Evolutionary conservation across 345 rosid species (phyloP).

Genomic region (Garcia nutans): DNA sequence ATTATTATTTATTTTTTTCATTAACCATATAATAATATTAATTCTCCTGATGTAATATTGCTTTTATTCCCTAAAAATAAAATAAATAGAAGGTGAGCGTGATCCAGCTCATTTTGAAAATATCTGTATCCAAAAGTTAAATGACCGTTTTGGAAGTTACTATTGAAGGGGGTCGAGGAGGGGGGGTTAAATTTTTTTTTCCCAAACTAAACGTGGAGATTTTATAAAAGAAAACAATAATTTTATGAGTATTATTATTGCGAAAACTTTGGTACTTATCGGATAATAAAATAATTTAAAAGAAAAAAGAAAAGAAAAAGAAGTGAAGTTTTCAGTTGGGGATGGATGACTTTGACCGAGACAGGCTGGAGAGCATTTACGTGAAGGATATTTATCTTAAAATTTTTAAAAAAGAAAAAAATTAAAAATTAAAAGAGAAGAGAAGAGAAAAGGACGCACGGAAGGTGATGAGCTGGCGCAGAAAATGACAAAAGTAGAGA

Average conservation of each 20-base stretch:
- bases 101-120: slow-evolving; percentile 2
- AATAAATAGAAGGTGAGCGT: neutral
- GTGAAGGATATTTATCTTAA: neutral
- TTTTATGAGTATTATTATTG: no score
- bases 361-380: slow-evolving; percentile 58
- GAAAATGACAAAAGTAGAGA: slow-evolving; percentile 48
- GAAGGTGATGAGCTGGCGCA: slow-evolving; percentile 43
- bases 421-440: neutral
- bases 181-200: neutral
- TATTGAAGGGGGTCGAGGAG: no score
- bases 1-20: no score
- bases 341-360: slow-evolving; percentile 37
- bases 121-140: slow-evolving; percentile 8
- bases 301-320: no score
- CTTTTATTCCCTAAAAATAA: no score
- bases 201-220: slow-evolving; percentile 2
- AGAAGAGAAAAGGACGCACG: slow-evolving; percentile 34
- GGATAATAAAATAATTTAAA: neutral
- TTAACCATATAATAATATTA: no score
- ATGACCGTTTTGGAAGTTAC: slow-evolving; percentile 38
- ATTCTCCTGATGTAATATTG: no score
- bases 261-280: slow-evolving; percentile 21
- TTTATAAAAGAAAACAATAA: no score
- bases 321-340: slow-evolving; percentile 19
- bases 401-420: neutral